Base-by-base conservation (phyloP, 257 asterid genomes). In the Marsdenia floribunda region DNA sequence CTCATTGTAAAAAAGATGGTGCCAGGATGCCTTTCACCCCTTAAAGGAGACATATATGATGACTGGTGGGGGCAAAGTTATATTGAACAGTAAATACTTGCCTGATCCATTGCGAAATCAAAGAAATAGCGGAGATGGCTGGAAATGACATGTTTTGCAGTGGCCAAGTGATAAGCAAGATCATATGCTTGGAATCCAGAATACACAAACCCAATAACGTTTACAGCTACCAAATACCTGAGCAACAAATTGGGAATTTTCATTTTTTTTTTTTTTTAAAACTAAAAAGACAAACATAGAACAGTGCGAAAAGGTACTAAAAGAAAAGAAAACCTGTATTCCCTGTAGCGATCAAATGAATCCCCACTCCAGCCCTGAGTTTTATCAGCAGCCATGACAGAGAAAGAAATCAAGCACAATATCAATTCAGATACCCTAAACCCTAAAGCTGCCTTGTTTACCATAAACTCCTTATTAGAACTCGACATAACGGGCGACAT, bases 311-410 rank as follows among this genome's bases (percentile, higher is more conserved):
- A 77, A 9, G 0, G 37, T 14, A 66, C 70, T 70, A 70, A 33
- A 10, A 44, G 49, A 42, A 42, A 1, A 42, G 11, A 44, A 44
- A 80, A 92, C 99, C 97, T 76, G 79, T 92, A 94, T 79, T 94
- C 99, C 47, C 63, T 84, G 79, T 94, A 94, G 35, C 97, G 96
- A 84, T 92, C 96, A 81, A 54, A 94, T 3, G 99, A 94, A 80
- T 94, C 99, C n/a, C 99, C 97, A 75, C 89, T 88, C 99, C 99
- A 94, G 1, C 99, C 99, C 60, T 86, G 86, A 64, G 97, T 94
- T 78, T 81, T 94, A 82, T 94, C 93, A 14, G 99, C 91, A 24
- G 97, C 97, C 99, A 94, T 94, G 50, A 94, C 93, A 1, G 97
- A 90, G 73, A 94, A 92, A 1, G 99, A 90, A 76, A 89, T 72